Conservation (phyloP, 805 yeast species). For the Grigorovia transvaalensis region DNA sequence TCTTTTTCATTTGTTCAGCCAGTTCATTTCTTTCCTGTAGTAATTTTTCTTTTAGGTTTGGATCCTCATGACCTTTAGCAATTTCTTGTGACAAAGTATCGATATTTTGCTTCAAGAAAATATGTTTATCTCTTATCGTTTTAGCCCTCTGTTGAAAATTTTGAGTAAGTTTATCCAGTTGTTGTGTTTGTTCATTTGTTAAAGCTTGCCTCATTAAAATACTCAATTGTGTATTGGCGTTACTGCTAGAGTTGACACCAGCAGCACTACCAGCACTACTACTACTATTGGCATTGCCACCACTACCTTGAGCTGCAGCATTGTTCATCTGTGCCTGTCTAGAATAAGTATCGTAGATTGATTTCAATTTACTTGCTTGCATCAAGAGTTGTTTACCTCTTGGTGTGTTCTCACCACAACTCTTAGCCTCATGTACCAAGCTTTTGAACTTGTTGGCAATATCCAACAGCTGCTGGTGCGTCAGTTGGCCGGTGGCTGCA, state of each 20-base stretch:
- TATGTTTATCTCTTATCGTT: slow-evolving; percentile 23
- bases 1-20: slow-evolving; percentile 16
- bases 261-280: slow-evolving; percentile 4
- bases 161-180: slow-evolving; percentile 20
- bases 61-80: slow-evolving; percentile 15
- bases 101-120: slow-evolving; percentile 22
- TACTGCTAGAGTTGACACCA: slow-evolving; percentile 4
- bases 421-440: slow-evolving; percentile 53
- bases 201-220: slow-evolving; percentile 22
- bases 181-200: slow-evolving; percentile 25
- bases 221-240: slow-evolving; percentile 13
- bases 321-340: slow-evolving; percentile 25
- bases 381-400: slow-evolving; percentile 53
- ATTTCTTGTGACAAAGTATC: slow-evolving; percentile 24
- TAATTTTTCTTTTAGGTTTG: slow-evolving; percentile 19
- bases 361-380: slow-evolving; percentile 55
- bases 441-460: slow-evolving; percentile 48
- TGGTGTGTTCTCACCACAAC: slow-evolving; percentile 47
- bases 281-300: not conserved
- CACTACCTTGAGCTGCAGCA: slow-evolving; percentile 1
- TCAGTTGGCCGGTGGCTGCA: slow-evolving; percentile 2
- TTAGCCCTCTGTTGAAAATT: slow-evolving; percentile 23
- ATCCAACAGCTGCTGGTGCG: slow-evolving; percentile 34
- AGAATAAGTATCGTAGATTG: slow-evolving; percentile 45
- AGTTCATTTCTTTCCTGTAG: slow-evolving; percentile 21